These are phyloP conservation scores for Alternaria infectoria DNA, from an alignment of 2,329 filamentous ascomycete genomes.

Conservation along the genomic window DNA sequence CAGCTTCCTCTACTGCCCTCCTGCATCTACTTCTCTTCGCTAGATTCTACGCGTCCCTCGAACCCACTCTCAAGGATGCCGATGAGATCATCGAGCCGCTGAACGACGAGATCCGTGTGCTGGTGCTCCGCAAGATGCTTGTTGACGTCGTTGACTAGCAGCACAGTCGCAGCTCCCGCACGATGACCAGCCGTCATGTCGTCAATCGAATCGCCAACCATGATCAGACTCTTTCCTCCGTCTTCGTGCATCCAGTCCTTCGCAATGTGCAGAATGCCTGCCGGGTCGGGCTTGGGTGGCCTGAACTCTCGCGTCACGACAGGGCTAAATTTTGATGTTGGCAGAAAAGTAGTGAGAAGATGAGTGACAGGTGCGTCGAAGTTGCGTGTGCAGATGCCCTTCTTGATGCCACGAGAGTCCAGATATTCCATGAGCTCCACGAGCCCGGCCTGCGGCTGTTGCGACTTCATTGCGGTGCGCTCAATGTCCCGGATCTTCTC, in stretches of 20 bases:
- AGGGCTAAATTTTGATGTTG: conserved; percentile 71
- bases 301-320: conserved; percentile 84
- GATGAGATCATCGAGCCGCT: conserved; percentile 74
- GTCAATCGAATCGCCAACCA: conserved; percentile 74
- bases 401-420: conserved; percentile 68
- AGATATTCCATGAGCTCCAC: conserved; percentile 81
- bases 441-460: conserved; percentile 83
- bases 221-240: conserved; percentile 56
- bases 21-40: conserved; percentile 36
- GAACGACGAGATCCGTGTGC: conserved; percentile 78
- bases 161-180: conserved; percentile 88
- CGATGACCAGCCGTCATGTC: conserved; percentile 87
- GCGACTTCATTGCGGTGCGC: conserved; percentile 76
- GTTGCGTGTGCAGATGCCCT: conserved; percentile 93
- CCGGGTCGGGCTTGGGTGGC: conserved; percentile 86
- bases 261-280: conserved; percentile 86
- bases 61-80: conserved; percentile 78
- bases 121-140: conserved; percentile 70
- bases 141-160: conserved; percentile 86
- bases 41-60: conserved; percentile 54
- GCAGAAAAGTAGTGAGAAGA: conserved; percentile 76
- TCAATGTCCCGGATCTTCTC: conserved; percentile 81
- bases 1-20: conserved; percentile 26
- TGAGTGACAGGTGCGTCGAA: conserved; percentile 79
- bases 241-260: conserved; percentile 67